Conservation (phyloP, 306 rosid genomes). For the Cicer pinnatifidum region DNA sequence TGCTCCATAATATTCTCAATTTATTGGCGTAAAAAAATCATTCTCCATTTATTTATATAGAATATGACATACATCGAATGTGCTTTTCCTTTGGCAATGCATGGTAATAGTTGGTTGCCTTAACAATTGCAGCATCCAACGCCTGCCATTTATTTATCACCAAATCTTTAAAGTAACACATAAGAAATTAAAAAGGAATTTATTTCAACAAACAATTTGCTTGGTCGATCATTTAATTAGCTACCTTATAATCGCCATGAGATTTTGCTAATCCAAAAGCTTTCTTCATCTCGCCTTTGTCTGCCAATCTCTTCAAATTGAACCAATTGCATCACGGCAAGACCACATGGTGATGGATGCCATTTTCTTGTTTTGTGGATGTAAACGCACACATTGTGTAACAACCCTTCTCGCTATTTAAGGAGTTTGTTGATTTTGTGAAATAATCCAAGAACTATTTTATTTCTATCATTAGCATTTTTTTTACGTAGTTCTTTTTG, state of each 20-base stretch:
- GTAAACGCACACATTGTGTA: neutral
- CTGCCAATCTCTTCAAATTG: constrained; percentile 50
- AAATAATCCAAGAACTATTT: too few species aligned
- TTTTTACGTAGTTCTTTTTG: too few species aligned
- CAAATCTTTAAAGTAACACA: neutral
- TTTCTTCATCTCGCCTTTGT: constrained; percentile 63
- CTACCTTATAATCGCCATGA: constrained; percentile 76
- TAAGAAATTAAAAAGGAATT: neutral
- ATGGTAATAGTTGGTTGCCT: constrained; percentile 73
- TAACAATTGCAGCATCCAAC: constrained; percentile 75
- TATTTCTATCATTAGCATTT: too few species aligned
- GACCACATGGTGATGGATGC: neutral
- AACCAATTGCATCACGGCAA: neutral
- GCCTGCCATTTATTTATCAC: constrained; percentile 59
- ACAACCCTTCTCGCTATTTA: too few species aligned
- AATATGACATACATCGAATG: constrained; percentile 61
- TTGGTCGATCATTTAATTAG: too few species aligned
- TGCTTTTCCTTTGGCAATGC: constrained; percentile 84
- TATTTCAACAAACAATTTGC: constrained; percentile 19
- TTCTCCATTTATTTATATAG: neutral
- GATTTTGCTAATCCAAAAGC: constrained; percentile 67
- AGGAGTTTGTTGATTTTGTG: too few species aligned
- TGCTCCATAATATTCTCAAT: too few species aligned
- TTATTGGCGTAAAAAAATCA: too few species aligned
- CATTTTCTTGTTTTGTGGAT: constrained; percentile 11